These are phyloP conservation scores for Sclerotinia borealis DNA, from an alignment of 2,329 filamentous ascomycete species.

Conservation along the genomic window DNA sequence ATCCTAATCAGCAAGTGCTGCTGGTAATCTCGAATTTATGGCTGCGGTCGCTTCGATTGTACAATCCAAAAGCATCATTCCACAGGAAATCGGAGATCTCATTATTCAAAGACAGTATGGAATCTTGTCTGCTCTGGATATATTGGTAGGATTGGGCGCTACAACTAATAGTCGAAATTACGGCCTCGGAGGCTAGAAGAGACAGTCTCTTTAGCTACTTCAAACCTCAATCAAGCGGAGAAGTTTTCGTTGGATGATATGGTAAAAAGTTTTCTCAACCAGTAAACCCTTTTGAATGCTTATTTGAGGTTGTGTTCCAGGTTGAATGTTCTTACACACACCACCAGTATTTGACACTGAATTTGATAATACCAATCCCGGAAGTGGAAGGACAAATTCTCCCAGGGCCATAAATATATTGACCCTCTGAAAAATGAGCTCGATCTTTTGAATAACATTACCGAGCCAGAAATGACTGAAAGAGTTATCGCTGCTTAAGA, in stretches of 20 bases:
- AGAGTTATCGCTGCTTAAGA: slow-evolving; percentile 33
- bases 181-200: slow-evolving; percentile 31
- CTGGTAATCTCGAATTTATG: no score
- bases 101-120: slow-evolving; percentile 33
- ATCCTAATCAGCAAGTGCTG: no score
- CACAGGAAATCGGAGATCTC: neutral
- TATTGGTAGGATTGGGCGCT: slow-evolving; percentile 37
- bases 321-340: slow-evolving; percentile 4
- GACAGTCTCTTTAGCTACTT: slow-evolving; percentile 29
- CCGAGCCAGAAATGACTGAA: slow-evolving; percentile 38
- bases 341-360: slow-evolving; percentile 22
- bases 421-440: slow-evolving; percentile 35
- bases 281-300: slow-evolving; percentile 33
- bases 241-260: slow-evolving; percentile 34
- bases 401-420: slow-evolving; percentile 37
- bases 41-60: no score
- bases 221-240: slow-evolving; percentile 28
- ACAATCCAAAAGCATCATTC: no score
- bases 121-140: slow-evolving; percentile 36
- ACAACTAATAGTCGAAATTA: slow-evolving; percentile 24
- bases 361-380: slow-evolving; percentile 35
- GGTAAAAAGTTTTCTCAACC: slow-evolving; percentile 31
- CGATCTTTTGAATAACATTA: slow-evolving; percentile 36
- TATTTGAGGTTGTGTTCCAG: slow-evolving; percentile 30
- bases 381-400: slow-evolving; percentile 41